A percentile compares a stretch with the other conserved stretches of the same genome.
Evolutionary conservation across 768 basidiomycete genomes (phyloP).

Genomic region (Boletus subcaerulescens): DNA sequence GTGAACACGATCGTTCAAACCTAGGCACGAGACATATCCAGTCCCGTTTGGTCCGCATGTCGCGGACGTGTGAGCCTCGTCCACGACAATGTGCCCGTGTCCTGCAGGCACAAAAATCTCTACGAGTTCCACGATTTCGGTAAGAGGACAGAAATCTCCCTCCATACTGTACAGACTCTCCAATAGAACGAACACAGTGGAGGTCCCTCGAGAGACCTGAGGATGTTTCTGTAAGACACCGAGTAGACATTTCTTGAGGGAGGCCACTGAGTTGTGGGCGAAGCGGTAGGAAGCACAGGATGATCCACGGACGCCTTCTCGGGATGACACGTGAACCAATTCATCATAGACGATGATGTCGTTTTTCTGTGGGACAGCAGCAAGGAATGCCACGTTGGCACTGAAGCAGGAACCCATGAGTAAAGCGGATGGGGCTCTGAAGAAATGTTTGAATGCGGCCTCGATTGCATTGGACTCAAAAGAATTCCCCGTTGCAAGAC

Average conservation of each 20-base stretch:
- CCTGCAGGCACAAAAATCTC: slow-evolving; percentile 36
- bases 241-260: slow-evolving; percentile 32
- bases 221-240: slow-evolving; percentile 22
- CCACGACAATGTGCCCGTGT: slow-evolving; percentile 46
- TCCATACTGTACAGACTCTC: slow-evolving; percentile 64
- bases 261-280: slow-evolving; percentile 43
- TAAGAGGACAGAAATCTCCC: slow-evolving; percentile 50
- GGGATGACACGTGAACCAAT: slow-evolving; percentile 48
- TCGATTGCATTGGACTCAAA: slow-evolving; percentile 14
- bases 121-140: slow-evolving; percentile 38
- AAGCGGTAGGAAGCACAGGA: slow-evolving; percentile 34
- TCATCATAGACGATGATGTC: slow-evolving; percentile 55
- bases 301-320: slow-evolving; percentile 49
- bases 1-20: slow-evolving; percentile 40
- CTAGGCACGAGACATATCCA: slow-evolving; percentile 42
- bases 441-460: slow-evolving; percentile 8
- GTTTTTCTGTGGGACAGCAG: slow-evolving; percentile 39
- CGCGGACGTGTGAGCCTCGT: slow-evolving; percentile 59
- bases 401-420: slow-evolving; percentile 54
- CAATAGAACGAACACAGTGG: slow-evolving; percentile 45
- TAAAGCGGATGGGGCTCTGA: slow-evolving; percentile 39
- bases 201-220: slow-evolving; percentile 22
- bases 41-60: slow-evolving; percentile 47
- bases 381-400: slow-evolving; percentile 51
- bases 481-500: slow-evolving; percentile 43